Base-by-base conservation (phyloP, 306 rosid genomes). In the Mimosa bimucronata region DNA sequence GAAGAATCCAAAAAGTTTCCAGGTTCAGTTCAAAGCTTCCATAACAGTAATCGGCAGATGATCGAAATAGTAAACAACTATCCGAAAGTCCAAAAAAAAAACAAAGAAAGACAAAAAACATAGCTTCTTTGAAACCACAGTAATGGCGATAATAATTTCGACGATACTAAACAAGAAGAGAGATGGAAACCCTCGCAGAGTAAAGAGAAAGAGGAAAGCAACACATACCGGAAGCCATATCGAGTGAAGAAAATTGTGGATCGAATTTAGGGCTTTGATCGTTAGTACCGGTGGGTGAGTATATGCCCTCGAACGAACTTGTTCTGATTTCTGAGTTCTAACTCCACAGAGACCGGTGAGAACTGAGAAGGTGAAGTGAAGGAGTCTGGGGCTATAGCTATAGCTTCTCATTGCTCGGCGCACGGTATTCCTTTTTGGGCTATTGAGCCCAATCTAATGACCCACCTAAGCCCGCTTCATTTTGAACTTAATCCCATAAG, bases 191-290 rank as follows among this genome's bases (percentile, higher is more conserved):
- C 6, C 57, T 44, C 21, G 23, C 13, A 6, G 18, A 60, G 28
- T 40, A 75, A 0, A 13, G 55, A 38, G 79, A n/a, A 41, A 2
- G 13, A 61, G 44, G 40, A 48, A 38, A 52, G 25, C 18, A 66
- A 41, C n/a, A 42, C 80, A 25, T 42, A 81, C 84, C 84, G 4
- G 84, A 81, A 75, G 84, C 76, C 84, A 81, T 81, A 15, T 19
- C 26, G 50, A 25, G 12, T 41, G 52, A 68, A 44, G 37, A 25
- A 30, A 53, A 57, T 55, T 44, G 11, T 30, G 44, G 34, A 73
- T 75, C 55, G 55, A 58, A 46, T 21, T 67, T 81, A 81, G 75
- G 76, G 72, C 26, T 65, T 61, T 41, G 84, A 76, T 77, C 37
- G 80, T 31, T 2, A 48, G 40, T 14, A 23, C 28, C 31, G 38